A percentile compares a stretch with the other conserved stretches of the same genome.
Conservation (phyloP, 2,329 filamentous ascomycete species). For the Colletotrichum camelliae region DNA sequence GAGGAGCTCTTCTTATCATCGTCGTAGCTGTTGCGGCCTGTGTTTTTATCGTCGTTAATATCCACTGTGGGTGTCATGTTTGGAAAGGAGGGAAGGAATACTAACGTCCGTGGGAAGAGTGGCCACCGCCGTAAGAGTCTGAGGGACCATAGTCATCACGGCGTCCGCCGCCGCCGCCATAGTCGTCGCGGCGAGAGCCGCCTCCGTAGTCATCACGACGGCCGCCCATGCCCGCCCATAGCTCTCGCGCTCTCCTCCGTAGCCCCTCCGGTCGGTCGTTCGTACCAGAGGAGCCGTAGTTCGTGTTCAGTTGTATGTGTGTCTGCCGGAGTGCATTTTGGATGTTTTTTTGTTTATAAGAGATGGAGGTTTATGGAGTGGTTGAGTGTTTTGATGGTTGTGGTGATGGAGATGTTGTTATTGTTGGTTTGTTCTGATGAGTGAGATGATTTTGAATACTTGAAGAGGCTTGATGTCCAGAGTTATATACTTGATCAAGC, state of each 20-base stretch:
- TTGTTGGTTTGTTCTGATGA: background rate
- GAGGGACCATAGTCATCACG: background rate
- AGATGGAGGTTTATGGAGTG: background rate
- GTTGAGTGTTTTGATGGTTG: background rate
- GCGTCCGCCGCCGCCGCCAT: background rate
- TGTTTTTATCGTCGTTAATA: background rate
- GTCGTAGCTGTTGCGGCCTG: background rate
- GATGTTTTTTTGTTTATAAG: background rate
- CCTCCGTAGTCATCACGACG: background rate
- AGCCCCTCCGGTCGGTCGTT: too few species aligned
- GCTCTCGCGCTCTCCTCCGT: background rate
- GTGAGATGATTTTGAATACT: background rate
- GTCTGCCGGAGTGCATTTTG: constrained; percentile 14
- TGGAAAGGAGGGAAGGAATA: background rate
- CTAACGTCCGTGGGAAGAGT: constrained; percentile 3
- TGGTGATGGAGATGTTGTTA: background rate
- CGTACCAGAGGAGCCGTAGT: constrained; percentile 17
- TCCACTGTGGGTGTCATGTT: accelerated
- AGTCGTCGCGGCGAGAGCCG: background rate
- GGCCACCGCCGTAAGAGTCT: background rate
- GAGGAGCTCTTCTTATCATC: background rate
- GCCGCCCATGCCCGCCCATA: background rate
- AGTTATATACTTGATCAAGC: constrained; percentile 2
- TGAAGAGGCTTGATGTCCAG: background rate
- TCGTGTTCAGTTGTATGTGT: too few species aligned